Base-by-base conservation (phyloP, 345 rosid genomes). In the Sapria himalayana region DNA sequence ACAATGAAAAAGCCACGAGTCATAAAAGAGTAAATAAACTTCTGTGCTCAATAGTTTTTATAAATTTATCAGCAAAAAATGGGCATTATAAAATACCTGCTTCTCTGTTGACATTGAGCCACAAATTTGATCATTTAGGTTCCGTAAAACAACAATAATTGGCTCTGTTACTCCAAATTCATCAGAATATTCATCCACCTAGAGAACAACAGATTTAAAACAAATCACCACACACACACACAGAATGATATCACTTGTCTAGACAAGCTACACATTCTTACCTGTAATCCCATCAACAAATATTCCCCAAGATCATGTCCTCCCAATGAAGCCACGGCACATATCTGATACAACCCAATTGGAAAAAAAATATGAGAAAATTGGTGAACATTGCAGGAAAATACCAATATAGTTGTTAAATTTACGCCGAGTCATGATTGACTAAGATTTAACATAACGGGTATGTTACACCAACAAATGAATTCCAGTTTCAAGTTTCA, bases 121-220 rank as follows among this genome's bases (percentile, higher is more conserved):
- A 59, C 66, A 79, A 38, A 65, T 56, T 50, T 51, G 64, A 59
- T 36, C 57, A 55, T 50, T 73, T 52, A 82, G 50, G 43, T 74
- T 76, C 54, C 60, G 69, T 64, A 89, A 55, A 49, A 79, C 75
- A 32, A 74, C 55, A 15, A 74, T 44, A 45, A 80, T 74, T 34
- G 94, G 94, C 39, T 66, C 63, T 38, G 53, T 15, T 25, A 74
- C 48, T 31, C 72, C 76, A 56, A 61, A 66, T 50, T 74, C 81
- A 43, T 65, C 76, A 4, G 52, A 46, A 48, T 64, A 59, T 22
- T 47, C 61, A 40, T 66, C 70, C 65, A 82, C 45, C 98, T 89
- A 73, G 43, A 64, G 50, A 46, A 55, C 14, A 40, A 62, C 46
- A 27, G 52, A 32, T 29, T n/a, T 19, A 55, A 39, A 25, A 20